Evolutionary conservation across 2,329 filamentous ascomycete species (phyloP).

Genomic region (Diplodia corticola): DNA sequence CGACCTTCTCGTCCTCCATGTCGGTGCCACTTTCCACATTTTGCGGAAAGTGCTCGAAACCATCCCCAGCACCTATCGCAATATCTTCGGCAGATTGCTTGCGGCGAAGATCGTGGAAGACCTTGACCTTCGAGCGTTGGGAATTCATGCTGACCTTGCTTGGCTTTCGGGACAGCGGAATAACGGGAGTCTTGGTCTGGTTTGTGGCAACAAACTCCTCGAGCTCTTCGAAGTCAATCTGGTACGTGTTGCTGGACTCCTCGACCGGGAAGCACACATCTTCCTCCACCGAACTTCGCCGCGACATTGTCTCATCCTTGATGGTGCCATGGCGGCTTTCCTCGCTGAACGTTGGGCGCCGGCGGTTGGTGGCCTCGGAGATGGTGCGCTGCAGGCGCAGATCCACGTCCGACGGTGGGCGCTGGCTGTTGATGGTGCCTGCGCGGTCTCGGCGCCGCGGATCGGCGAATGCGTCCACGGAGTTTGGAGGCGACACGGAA

Average conservation of each 20-base stretch:
- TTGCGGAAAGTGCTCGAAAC: background rate
- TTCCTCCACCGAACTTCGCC: slow-evolving; percentile 74
- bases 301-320: slow-evolving; percentile 62
- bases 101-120: slow-evolving; percentile 63
- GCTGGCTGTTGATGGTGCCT: slow-evolving; percentile 63
- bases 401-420: slow-evolving; percentile 52
- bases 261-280: slow-evolving; percentile 87
- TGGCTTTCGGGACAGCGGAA: slow-evolving; percentile 39
- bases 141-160: slow-evolving; percentile 38
- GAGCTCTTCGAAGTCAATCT: slow-evolving; percentile 87
- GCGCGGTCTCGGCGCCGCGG: slow-evolving; percentile 80
- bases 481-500: slow-evolving; percentile 87
- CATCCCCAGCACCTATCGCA: slow-evolving; percentile 37
- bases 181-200: slow-evolving; percentile 48
- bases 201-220: slow-evolving; percentile 80
- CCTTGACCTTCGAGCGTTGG: slow-evolving; percentile 50
- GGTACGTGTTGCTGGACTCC: slow-evolving; percentile 75
- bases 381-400: slow-evolving; percentile 67
- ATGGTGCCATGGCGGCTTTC: slow-evolving; percentile 61
- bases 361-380: slow-evolving; percentile 67
- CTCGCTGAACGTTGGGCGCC: slow-evolving; percentile 61
- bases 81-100: background rate
- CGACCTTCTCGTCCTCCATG: slow-evolving; percentile 47
- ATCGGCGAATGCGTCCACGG: slow-evolving; percentile 94
- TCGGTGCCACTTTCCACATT: slow-evolving; percentile 30